Conservation (phyloP, 2,329 filamentous ascomycete species). For the Neonectria sp. region DNA sequence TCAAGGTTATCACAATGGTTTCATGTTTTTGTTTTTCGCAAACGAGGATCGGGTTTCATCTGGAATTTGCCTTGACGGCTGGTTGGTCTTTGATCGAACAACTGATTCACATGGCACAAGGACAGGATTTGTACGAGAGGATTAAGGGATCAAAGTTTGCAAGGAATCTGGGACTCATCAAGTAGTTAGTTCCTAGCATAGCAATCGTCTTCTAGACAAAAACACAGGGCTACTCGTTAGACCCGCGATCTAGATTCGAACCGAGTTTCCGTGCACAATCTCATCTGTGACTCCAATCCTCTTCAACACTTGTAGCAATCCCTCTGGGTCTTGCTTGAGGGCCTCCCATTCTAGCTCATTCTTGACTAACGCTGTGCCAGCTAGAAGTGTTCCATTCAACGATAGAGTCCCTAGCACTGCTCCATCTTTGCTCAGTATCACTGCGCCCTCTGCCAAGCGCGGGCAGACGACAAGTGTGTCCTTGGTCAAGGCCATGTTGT, state of each 20-base stretch:
- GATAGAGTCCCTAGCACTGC: constrained; percentile 61
- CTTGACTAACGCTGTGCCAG: constrained; percentile 76
- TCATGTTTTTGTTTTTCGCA: not conserved
- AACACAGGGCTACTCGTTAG: constrained; percentile 1
- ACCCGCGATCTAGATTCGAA: constrained; percentile 21
- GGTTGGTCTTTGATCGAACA: too few species aligned
- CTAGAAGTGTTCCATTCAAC: constrained; percentile 75
- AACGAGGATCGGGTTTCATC: not conserved
- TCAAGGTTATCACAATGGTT: not conserved
- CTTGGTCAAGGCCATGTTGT: constrained; percentile 74
- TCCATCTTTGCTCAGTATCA: constrained; percentile 47
- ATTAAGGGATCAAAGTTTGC: not conserved
- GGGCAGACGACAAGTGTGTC: constrained; percentile 69
- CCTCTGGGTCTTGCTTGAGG: constrained; percentile 56
- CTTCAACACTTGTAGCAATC: constrained; percentile 43
- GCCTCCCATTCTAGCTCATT: constrained; percentile 70
- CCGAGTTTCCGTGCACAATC: constrained; percentile 12
- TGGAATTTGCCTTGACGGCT: too few species aligned
- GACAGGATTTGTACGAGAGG: not conserved
- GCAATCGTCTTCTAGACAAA: constrained; percentile 3
- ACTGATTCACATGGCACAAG: not conserved
- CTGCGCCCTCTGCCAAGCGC: constrained; percentile 65
- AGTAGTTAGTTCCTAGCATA: not conserved
- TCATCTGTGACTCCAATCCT: constrained; percentile 50
- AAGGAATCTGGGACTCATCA: not conserved